Conservation (phyloP, 768 basidiomycete species). For the Trametes cubensis region DNA sequence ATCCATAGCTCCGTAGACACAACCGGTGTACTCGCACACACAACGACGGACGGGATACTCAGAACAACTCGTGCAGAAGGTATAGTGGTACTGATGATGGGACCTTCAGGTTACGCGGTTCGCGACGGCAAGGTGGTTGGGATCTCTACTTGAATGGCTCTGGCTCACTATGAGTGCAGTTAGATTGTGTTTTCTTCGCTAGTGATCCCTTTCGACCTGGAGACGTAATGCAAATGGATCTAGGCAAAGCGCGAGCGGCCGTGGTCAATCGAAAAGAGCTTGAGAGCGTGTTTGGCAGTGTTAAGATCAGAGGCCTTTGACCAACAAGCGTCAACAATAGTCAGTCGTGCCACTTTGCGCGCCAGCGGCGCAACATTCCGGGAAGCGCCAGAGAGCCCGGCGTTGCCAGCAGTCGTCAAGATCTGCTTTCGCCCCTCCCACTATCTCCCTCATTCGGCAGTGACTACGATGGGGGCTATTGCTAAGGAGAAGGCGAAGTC, state of each 20-base stretch:
- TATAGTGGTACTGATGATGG: too few relatives aligned
- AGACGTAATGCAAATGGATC: neutral
- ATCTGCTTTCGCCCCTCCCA: neutral
- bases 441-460: neutral
- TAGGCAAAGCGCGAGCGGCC: neutral
- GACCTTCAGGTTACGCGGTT: too few relatives aligned
- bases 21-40: too few relatives aligned
- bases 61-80: too few relatives aligned
- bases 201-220: too few relatives aligned
- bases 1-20: neutral
- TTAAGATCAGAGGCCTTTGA: constrained; percentile 26
- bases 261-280: neutral
- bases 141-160: too few relatives aligned
- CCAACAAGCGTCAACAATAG: constrained; percentile 23
- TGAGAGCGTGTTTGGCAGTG: constrained; percentile 19
- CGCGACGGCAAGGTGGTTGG: too few relatives aligned
- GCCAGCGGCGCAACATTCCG: neutral
- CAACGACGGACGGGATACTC: too few relatives aligned
- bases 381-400: neutral
- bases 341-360: neutral
- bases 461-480: neutral
- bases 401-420: constrained; percentile 9
- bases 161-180: too few relatives aligned
- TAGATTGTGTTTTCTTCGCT: too few relatives aligned
- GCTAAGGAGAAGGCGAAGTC: neutral